These are phyloP conservation scores for Immersiporthe knoxdaviesiana DNA, from an alignment of 2,329 filamentous ascomycete genomes.

Conservation along the genomic window DNA sequence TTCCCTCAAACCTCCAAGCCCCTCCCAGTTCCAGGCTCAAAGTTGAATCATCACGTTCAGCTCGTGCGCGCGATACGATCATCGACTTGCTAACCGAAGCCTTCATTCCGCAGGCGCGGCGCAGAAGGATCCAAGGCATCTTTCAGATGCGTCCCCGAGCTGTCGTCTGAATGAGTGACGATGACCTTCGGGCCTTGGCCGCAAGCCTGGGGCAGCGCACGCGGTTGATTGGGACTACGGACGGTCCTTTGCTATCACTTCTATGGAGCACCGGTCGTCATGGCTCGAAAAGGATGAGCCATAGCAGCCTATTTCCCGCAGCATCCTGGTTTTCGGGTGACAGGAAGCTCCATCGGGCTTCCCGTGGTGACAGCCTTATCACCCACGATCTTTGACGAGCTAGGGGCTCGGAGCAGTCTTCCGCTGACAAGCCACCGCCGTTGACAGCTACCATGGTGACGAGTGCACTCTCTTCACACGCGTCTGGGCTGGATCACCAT, in stretches of 20 bases:
- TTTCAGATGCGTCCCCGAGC: background rate
- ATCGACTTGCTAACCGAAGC: background rate
- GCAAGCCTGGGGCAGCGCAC: background rate
- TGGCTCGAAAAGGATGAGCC: background rate
- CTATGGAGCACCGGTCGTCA: background rate
- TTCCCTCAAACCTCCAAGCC: background rate
- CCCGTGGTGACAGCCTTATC: background rate
- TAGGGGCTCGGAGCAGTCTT: background rate
- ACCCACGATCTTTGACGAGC: background rate
- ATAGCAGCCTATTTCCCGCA: background rate
- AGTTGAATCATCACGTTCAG: background rate
- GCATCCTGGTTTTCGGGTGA: background rate
- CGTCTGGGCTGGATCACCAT: background rate
- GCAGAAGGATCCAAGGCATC: background rate
- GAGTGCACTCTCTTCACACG: background rate
- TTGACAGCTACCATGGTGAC: background rate
- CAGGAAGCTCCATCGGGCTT: background rate
- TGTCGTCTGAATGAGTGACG: background rate
- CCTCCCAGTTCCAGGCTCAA: background rate
- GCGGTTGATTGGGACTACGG: background rate
- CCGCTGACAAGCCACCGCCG: background rate
- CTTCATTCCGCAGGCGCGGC: background rate
- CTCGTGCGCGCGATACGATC: background rate
- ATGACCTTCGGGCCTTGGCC: background rate
- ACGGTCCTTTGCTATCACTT: background rate